These are phyloP conservation scores for Dovyalis caffra DNA, from an alignment of 345 rosid species.

Conservation along the genomic window DNA sequence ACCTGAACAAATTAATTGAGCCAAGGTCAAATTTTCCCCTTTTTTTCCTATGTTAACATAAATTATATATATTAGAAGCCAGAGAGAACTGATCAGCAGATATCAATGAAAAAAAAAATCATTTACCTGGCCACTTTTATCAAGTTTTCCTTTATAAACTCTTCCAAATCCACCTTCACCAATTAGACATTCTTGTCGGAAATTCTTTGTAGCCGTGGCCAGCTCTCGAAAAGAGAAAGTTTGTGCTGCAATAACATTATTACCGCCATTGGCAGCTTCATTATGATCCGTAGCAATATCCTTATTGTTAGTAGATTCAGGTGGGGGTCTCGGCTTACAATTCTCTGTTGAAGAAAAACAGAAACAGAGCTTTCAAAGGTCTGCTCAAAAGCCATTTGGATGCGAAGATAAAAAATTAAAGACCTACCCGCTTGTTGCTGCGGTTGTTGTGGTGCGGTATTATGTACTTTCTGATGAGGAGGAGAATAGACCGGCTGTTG, in stretches of 20 bases:
- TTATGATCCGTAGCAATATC: conserved; percentile 13
- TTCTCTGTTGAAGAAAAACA: conserved; percentile 21
- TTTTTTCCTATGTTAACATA: no score
- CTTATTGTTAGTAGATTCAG: not conserved
- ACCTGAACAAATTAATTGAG: conserved; percentile 40
- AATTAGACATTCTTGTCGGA: conserved; percentile 77
- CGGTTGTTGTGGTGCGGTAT: conserved; percentile 1
- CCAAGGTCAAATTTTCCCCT: no score
- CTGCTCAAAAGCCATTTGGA: no score
- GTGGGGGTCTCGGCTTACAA: conserved; percentile 22
- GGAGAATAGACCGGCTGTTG: conserved; percentile 15
- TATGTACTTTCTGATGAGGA: no score
- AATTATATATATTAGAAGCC: not conserved
- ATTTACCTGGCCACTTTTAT: conserved; percentile 58
- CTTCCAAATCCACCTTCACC: conserved; percentile 98
- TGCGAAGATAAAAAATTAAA: no score
- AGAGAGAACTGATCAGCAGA: no score
- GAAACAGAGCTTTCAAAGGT: no score
- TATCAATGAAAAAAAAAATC: not conserved
- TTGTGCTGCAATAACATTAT: conserved; percentile 56
- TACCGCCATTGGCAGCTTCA: conserved; percentile 23
- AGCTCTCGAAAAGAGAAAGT: conserved; percentile 82
- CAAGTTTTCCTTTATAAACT: conserved; percentile 81
- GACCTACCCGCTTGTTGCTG: not conserved
- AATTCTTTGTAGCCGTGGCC: conserved; percentile 86